Evolutionary conservation across 169 alveolate species (phyloP), one percentile per base, ranked within the genome.

Genomic region (Plasmodium inui): DNA sequence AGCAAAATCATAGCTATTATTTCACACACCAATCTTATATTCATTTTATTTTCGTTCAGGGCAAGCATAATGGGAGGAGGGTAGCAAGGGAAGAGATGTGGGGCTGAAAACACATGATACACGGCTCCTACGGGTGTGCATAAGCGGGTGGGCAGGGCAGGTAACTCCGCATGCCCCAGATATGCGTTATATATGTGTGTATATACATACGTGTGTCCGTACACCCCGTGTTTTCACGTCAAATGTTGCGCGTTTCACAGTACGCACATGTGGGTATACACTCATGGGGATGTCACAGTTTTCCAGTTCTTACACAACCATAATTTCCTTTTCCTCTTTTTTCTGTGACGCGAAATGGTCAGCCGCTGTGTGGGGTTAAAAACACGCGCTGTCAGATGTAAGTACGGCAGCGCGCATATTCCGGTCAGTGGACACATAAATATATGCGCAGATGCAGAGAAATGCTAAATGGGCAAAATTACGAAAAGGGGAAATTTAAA

Each of bases 1-100:
- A 85, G 71, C 61, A 85, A 72, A 73, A 74, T 44, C 78, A 74
- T 85, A 32, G 84, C 67, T 85, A 85, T 74, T 53, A 85, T 46
- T 53, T 85, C 93, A 73, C 84, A 74, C 93, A 53, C 70, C 14
- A 85, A 74, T 74, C 76, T 73, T 41, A 34, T 50, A 46, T 76
- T 28, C 93, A 85, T 85, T 85, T 85, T 85, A 85, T 53, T 82
- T 50, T 32, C 37, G 26, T 32, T 32, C 28, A 32, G 44, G 71
- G 71, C 39, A 82, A 61, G 72, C 41, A 82, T 9, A 67, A 5
- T 26, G 1, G 76, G 76, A 14, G 76, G 30, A 12, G 70, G 39
- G 41, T 46, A 46, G 32, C 22, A 44, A 28, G 26, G 12, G 41
- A 32, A 73, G 5, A 30, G 3, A 14, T 10, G 80, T 28, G 41